Base-by-base conservation (phyloP, 2,329 filamentous ascomycete genomes). In the Berkeleyomyces basicola region DNA sequence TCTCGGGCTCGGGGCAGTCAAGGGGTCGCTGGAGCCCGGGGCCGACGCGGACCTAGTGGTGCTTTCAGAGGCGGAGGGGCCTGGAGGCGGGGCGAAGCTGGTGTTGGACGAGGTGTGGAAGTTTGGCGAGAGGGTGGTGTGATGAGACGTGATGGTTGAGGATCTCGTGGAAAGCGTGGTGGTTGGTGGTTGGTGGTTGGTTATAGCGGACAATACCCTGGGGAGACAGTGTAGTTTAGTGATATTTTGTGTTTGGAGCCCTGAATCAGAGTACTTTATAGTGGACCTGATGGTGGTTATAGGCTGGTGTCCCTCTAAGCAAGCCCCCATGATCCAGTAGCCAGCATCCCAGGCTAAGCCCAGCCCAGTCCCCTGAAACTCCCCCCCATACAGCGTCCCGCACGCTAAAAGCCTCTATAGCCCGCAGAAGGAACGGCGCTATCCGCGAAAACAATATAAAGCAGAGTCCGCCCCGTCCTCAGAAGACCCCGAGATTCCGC, bases 81-180 rank as follows among this genome's bases (percentile, higher is more conserved):
- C 37, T 2, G n/a, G 73, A 49, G 78, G 77, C 9, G 70, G 68
- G 46, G 76, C 72, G 65, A 78, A 77, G 64, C 73, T 92, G 47
- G 75, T 79, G 9, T 77, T 90, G n/a, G 84, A 88, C 65, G 81
- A 88, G 72, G 86, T 90, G 23, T 90, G 86, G 87, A 90, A 90
- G 73, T 89, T 89, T 75, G 87, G 87, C 4, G 73, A 73, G 43
- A 75, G 77, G 67, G 78, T 86, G 16, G 46, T 49, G 39, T 58
- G 47, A 37, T 16, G 16, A 16, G 37, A 11, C 10, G 37, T 5
- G 39, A 36, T 53, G 44, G 23, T 39, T 7, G n/a, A 7, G 14
- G 42, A 9, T 9, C 11, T 46, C 43, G 43, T 10, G 43, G 23
- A 23, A 23, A 23, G 23, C 2, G 23, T 23, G 23, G 23, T 23